phyloP scores from a whole-genome alignment of 129 eudicot species.

The Cynara cardunculus region DNA sequence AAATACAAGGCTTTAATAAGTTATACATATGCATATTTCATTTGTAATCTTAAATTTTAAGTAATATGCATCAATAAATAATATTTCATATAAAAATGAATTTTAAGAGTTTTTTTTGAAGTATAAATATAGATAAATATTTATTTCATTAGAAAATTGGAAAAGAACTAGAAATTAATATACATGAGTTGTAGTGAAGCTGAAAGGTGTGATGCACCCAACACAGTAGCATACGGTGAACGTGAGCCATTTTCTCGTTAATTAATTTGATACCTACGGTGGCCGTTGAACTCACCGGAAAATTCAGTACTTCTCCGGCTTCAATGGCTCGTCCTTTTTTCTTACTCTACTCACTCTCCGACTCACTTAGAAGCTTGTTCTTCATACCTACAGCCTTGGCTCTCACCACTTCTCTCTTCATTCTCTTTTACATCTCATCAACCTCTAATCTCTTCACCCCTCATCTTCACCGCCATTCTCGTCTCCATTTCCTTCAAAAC shows the following conservation, averaged over 20 bases:
- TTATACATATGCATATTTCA: no score
- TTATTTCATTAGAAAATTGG: no score
- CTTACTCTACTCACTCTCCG: constrained; percentile 27
- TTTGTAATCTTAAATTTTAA: no score
- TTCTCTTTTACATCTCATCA: constrained; percentile 43
- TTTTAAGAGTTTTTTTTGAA: no score
- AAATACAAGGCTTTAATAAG: no score
- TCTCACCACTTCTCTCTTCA: constrained; percentile 35
- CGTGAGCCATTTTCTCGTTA: constrained; percentile 8
- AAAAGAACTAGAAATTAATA: not conserved
- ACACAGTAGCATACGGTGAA: constrained; percentile 10
- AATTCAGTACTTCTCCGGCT: constrained; percentile 3
- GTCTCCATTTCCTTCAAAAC: constrained; percentile 23
- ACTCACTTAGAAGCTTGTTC: constrained; percentile 32
- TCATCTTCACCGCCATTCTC: constrained; percentile 31
- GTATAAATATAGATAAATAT: not conserved
- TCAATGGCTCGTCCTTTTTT: constrained; percentile 25
- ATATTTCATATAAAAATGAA: no score
- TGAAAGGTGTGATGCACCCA: constrained; percentile 18
- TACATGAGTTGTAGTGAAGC: not conserved
- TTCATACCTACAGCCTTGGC: constrained; percentile 44
- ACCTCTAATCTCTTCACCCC: constrained; percentile 36
- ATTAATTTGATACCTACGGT: constrained; percentile 3
- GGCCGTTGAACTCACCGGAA: constrained; percentile 10
- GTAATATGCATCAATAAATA: no score